Conservation (phyloP, 2,329 filamentous ascomycete species). For the Fusarium musae region DNA sequence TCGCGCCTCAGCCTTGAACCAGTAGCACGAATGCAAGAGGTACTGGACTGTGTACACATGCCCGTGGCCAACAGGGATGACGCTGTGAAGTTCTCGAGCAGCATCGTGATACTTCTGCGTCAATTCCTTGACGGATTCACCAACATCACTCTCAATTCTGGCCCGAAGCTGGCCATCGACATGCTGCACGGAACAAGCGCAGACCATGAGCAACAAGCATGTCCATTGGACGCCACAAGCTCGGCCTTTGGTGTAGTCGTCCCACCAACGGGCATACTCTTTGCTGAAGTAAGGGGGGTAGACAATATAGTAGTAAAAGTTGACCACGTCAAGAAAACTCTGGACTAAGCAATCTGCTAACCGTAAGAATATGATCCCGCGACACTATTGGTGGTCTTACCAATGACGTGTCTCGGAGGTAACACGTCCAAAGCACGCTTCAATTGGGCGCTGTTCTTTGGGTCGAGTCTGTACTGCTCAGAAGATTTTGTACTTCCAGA, state of each 20-base stretch:
- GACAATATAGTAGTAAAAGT: conserved; percentile 28
- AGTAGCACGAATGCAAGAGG: conserved; percentile 17
- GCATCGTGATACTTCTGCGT: conserved; percentile 20
- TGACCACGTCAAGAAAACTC: conserved; percentile 21
- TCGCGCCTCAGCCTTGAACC: conserved; percentile 23
- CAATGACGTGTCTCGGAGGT: conserved; percentile 12
- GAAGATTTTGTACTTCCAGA: conserved; percentile 15
- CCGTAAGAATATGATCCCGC: neutral
- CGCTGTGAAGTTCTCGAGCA: conserved; percentile 23
- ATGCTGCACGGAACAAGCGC: conserved; percentile 25
- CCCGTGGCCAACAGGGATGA: conserved; percentile 12
- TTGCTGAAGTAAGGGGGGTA: conserved; percentile 27
- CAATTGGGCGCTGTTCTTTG: conserved; percentile 10
- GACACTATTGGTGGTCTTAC: neutral
- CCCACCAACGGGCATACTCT: conserved; percentile 23
- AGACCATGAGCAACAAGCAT: conserved; percentile 21
- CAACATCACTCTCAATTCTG: conserved; percentile 8
- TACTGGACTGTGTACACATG: conserved; percentile 22
- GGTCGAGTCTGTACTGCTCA: conserved; percentile 13
- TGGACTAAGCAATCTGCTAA: conserved; percentile 9
- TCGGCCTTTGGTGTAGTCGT: conserved; percentile 18
- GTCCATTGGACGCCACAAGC: conserved; percentile 23
- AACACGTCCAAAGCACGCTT: conserved; percentile 5
- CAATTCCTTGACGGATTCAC: conserved; percentile 3
- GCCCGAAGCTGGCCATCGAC: conserved; percentile 4